Conservation (phyloP, 805 yeast genomes). For the Ogataea philodendri region DNA sequence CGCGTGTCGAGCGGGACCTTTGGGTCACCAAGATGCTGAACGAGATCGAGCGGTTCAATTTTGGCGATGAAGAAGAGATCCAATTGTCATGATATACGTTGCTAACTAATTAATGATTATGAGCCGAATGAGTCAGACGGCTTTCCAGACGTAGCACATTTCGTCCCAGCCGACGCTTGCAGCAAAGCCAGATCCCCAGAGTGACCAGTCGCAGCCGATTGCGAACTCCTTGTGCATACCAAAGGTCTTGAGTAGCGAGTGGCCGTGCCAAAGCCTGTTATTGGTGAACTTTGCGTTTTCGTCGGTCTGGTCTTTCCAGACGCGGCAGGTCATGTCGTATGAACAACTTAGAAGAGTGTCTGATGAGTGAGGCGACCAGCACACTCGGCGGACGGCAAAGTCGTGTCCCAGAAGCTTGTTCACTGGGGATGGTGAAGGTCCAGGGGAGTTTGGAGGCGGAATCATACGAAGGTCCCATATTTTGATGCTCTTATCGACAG, state of each 20-base stretch:
- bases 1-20: slow-evolving; percentile 75
- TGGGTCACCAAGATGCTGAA: slow-evolving; percentile 61
- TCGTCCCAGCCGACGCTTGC: slow-evolving; percentile 97
- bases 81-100: slow-evolving; percentile 16
- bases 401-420: slow-evolving; percentile 86
- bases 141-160: slow-evolving; percentile 87
- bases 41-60: slow-evolving; percentile 45
- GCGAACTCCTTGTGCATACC: slow-evolving; percentile 82
- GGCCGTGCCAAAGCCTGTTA: slow-evolving; percentile 46
- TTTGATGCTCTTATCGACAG: slow-evolving; percentile 83
- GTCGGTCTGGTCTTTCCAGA: slow-evolving; percentile 77
- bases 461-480: slow-evolving; percentile 88
- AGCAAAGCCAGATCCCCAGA: slow-evolving; percentile 97
- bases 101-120: slow-evolving; percentile 2
- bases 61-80: slow-evolving; percentile 21
- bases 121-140: slow-evolving; percentile 38
- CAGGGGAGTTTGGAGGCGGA: slow-evolving; percentile 43
- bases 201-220: slow-evolving; percentile 89
- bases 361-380: slow-evolving; percentile 87
- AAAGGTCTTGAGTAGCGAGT: slow-evolving; percentile 59
- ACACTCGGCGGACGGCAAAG: slow-evolving; percentile 76
- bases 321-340: slow-evolving; percentile 88
- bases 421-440: slow-evolving; percentile 65
- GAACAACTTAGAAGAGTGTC: slow-evolving; percentile 71
- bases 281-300: slow-evolving; percentile 52